Base-by-base conservation (phyloP, 2,329 filamentous ascomycete species). In the Trichophyton simii region DNA sequence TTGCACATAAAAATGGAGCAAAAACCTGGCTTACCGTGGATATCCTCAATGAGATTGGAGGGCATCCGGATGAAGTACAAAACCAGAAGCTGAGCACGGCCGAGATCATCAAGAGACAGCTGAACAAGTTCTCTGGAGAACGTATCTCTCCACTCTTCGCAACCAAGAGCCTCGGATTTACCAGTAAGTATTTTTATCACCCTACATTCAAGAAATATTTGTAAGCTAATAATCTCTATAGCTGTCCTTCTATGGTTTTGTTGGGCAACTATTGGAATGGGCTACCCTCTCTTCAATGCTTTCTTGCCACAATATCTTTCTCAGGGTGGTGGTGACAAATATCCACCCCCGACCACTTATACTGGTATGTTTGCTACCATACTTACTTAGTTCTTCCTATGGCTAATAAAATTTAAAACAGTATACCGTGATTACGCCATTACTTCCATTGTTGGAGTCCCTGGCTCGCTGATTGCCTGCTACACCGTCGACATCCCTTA, bases 301-400 rank as follows among this genome's bases (percentile, higher is more conserved):
- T 95, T 95, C 75, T 80, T 95, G n/a, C 90, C 90, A 0, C 88
- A 94, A 67, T 94, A 94, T 69, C 83, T 95, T 63, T 82, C 85
- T 25, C 81, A 84, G 61, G 80, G 83, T 28, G 77, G 76, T 9
- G 68, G 67, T 6, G 65, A 68, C 13, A 74, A 74, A 57, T 65
- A 66, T 3, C 73, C 75, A 22, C 65, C 66, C 3, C 73, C 75
- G 28, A 69, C 75, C 11, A 71, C 72, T 18, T 69, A 72, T 57
- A 72, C 75, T 38, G 77, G 65, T 66, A 58, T 46, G 65, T 63
- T 52, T 22, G 41, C 18, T 25, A 25, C 38, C 13, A 22, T 36
- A 42, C 7, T 20, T 18, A 3, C 41, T 25, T 6, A 9, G 5
- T 7, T 6, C 2, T n/a, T 13, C 60, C 31, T 9, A 2, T n/a